phyloP scores from a whole-genome alignment of 192 early-diverging fungal species.

The Piromyces sp. region DNA sequence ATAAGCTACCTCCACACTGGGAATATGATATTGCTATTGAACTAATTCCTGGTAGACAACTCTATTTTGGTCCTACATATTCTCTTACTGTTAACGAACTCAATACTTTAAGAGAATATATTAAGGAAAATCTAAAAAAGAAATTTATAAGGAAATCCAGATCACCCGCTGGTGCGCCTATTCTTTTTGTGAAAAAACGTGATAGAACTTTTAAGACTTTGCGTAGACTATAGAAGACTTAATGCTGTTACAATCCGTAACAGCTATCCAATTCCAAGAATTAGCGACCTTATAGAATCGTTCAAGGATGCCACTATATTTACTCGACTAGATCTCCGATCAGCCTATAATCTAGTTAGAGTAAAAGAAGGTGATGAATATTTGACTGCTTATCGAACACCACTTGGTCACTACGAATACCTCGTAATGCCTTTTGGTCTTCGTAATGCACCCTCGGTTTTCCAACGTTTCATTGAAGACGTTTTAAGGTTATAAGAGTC shows the following conservation, averaged over 20 bases:
- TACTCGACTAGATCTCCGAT: conserved; percentile 7
- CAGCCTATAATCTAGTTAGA: too few relatives aligned
- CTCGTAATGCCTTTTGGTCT: conserved; percentile 10
- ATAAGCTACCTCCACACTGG: too few relatives aligned
- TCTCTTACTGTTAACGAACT: too few relatives aligned
- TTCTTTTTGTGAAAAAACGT: conserved; percentile 21
- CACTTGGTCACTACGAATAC: conserved; percentile 7
- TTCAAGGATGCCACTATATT: conserved; percentile 8
- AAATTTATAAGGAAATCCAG: conserved; percentile 6
- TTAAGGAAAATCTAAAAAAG: conserved; percentile 7
- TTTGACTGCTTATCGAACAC: too few relatives aligned
- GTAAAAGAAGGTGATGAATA: too few relatives aligned
- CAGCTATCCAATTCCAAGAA: conserved; percentile 14
- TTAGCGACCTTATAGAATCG: conserved; percentile 12
- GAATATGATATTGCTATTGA: too few relatives aligned
- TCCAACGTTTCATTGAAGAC: conserved; percentile 19
- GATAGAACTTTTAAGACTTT: conserved; percentile 9
- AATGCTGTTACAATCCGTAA: conserved; percentile 17
- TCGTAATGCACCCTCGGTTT: conserved; percentile 3
- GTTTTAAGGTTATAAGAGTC: conserved; percentile 7
- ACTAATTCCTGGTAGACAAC: too few relatives aligned
- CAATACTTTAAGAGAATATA: neutral
- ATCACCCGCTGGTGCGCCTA: conserved; percentile 10
- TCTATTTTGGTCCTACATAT: too few relatives aligned
- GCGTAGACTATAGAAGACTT: conserved; percentile 19